These are phyloP conservation scores for Brachypodium distachyon DNA, from an alignment of 202 grass and related monocot species.

Conservation along the genomic window DNA sequence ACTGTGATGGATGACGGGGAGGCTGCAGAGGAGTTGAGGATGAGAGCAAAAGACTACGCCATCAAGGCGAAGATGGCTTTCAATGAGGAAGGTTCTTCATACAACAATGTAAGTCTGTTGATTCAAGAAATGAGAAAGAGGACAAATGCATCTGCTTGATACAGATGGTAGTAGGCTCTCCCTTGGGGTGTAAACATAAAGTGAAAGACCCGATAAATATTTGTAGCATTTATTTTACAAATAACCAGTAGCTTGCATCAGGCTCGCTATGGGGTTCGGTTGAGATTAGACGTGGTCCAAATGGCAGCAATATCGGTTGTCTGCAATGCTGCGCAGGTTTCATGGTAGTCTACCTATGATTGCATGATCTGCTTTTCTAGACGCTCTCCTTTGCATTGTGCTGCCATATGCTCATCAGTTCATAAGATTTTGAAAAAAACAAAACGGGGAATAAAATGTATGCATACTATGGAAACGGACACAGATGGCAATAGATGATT, in stretches of 20 bases:
- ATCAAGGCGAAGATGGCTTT: constrained; percentile 39
- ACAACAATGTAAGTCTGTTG: constrained; percentile 25
- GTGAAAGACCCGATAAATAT: neutral
- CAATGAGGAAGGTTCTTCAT: constrained; percentile 53
- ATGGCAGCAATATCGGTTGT: neutral
- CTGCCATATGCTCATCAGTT: neutral
- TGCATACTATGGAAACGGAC: neutral
- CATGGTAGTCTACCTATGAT: neutral
- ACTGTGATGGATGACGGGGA: constrained; percentile 45
- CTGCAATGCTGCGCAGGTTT: neutral
- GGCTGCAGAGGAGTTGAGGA: constrained; percentile 35
- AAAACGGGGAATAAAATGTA: neutral
- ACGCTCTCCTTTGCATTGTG: neutral
- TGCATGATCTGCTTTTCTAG: neutral
- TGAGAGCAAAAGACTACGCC: constrained; percentile 29
- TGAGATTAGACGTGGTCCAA: neutral
- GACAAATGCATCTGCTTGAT: neutral
- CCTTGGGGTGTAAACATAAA: neutral
- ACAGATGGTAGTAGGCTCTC: neutral
- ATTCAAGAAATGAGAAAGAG: constrained; percentile 33
- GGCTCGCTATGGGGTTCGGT: neutral
- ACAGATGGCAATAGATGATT: neutral
- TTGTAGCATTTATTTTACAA: neutral
- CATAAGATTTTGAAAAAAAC: neutral
- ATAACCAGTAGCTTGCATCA: neutral